Conservation (phyloP, 768 basidiomycete species). For the Russula vinacea region DNA sequence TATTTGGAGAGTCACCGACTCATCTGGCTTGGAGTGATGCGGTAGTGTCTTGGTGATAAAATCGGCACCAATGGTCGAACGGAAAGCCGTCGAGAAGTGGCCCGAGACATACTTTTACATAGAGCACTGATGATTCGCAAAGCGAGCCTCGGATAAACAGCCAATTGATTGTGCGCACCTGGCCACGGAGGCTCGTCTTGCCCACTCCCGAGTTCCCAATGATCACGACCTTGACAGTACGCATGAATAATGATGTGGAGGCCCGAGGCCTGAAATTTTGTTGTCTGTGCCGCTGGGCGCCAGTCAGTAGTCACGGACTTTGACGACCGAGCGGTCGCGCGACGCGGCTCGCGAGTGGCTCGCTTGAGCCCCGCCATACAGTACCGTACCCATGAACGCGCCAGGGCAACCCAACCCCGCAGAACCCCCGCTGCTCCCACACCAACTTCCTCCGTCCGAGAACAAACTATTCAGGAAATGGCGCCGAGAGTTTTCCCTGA, state of each 20-base stretch:
- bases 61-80: conserved; percentile 87
- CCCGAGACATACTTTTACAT: conserved; percentile 76
- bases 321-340: no score
- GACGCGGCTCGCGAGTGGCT: no score
- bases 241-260: no score
- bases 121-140: background rate
- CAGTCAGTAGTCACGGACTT: no score
- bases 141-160: background rate
- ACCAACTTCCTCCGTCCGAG: conserved; percentile 24
- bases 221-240: conserved; percentile 75
- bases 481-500: conserved; percentile 46
- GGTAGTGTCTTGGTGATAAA: conserved; percentile 75
- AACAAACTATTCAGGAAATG: conserved; percentile 47
- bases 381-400: conserved; percentile 3
- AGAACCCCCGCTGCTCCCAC: background rate
- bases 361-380: no score
- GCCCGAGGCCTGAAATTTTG: background rate
- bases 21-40: conserved; percentile 52
- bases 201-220: conserved; percentile 84
- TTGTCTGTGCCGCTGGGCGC: background rate
- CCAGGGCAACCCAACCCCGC: background rate
- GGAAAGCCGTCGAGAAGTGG: conserved; percentile 70
- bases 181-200: conserved; percentile 74
- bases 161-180: conserved; percentile 44
- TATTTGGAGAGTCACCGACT: conserved; percentile 65